These are phyloP conservation scores for Berkeleyomyces basicola DNA, from an alignment of 2,329 filamentous ascomycete species.

Conservation along the genomic window DNA sequence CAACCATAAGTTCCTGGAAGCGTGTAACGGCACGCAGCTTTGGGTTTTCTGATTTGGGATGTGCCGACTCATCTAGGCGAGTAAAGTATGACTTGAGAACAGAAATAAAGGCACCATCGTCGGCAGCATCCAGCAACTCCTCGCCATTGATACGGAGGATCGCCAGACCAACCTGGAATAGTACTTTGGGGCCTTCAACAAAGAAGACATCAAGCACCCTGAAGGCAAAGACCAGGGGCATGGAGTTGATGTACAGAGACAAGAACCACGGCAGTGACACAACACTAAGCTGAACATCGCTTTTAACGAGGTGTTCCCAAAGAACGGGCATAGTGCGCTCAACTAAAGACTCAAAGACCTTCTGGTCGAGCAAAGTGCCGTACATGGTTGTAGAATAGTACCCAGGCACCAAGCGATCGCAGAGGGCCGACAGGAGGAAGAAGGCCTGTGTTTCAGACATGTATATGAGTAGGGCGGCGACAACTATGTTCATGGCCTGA, in stretches of 20 bases:
- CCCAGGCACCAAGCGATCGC: slow-evolving; percentile 80
- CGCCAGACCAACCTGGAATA: slow-evolving; percentile 94
- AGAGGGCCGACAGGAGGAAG: slow-evolving; percentile 78
- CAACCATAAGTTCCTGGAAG: slow-evolving; percentile 97
- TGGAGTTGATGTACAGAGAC: slow-evolving; percentile 96
- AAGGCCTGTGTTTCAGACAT: slow-evolving; percentile 95
- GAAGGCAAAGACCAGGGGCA: slow-evolving; percentile 96
- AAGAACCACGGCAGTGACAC: slow-evolving; percentile 97
- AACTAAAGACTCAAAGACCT: slow-evolving; percentile 94
- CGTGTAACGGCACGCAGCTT: slow-evolving; percentile 86
- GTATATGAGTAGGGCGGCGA: slow-evolving; percentile 94
- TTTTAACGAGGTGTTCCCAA: slow-evolving; percentile 95
- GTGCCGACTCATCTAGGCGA: slow-evolving; percentile 82
- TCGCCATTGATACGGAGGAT: slow-evolving; percentile 95
- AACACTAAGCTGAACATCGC: slow-evolving; percentile 90
- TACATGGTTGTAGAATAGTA: slow-evolving; percentile 99
- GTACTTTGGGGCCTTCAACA: slow-evolving; percentile 87
- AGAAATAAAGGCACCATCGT: slow-evolving; percentile 93
- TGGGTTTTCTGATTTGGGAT: slow-evolving; percentile 87
- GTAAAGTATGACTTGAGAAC: slow-evolving; percentile 91
- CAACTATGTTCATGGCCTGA: slow-evolving; percentile 99
- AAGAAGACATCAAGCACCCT: slow-evolving; percentile 96
- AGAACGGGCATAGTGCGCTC: slow-evolving; percentile 97
- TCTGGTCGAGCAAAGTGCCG: slow-evolving; percentile 87
- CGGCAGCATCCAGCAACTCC: slow-evolving; percentile 77